Evolutionary conservation across 371 early-diverging fungal genomes (phyloP), one percentile per base, ranked within the genome.

Genomic region (Blakeslea trispora): DNA sequence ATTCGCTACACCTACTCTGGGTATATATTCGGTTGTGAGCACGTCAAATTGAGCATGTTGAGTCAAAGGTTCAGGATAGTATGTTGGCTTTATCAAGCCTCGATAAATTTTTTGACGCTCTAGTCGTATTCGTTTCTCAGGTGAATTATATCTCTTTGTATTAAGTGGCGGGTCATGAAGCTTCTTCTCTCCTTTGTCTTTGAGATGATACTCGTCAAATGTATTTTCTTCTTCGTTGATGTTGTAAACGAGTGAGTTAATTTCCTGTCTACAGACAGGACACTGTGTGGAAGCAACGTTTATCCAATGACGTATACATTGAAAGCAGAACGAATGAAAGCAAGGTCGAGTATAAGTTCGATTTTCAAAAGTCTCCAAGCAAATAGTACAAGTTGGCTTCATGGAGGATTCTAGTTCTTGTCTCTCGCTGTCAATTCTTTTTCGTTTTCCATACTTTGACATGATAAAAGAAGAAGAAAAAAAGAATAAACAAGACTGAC

Each of bases 281-380:
- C 88, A 88, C 1, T 52, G 32, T 1, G 60, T 32, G 0, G 47
- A 50, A 1, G 77, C 56, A 24, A 85, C 61, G 18, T 75, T 79
- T 34, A 84, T 68, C 88, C 88, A 88, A 15, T 79, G 71, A 5
- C 74, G 59, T 44, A 86, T 80, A 54, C 88, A 88, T 0, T 66
- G 23, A 39, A 85, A 81, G 39, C 88, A 88, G 41, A 79, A 88
- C 0, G 83, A 79, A 48, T 88, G 88, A 43, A 70, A 81, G 44
- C 88, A 88, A 2, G 84, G 81, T 11, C 75, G 63, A 21, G 84
- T 55, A 48, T 80, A 85, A 0, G 83, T 79, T 18, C 75, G 70
- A 39, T 79, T 75, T 5, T 57, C 50, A 42, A 68, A 79, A 2
- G 53, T 45, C 21, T 79, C 77, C 10, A 86, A 71, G 44, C 88